A percentile compares a stretch with the other conserved stretches of the same genome.
Conservation (phyloP, 371 early-diverging fungal species). For the Thermomucor indicae-seudaticae region DNA sequence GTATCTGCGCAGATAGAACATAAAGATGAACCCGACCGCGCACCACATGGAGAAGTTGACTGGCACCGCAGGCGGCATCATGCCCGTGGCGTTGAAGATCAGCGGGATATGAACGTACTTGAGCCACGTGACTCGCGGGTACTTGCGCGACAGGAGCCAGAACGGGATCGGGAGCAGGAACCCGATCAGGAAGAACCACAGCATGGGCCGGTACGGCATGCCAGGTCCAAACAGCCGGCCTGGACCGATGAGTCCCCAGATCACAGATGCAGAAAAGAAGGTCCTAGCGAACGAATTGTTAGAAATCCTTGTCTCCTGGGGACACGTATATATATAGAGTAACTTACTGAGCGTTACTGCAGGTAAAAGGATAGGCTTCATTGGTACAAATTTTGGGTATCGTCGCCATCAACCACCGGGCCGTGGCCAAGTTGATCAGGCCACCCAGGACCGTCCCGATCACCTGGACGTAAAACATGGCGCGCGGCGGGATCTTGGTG, state of each 20-base stretch:
- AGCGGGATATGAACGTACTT: constrained; percentile 60
- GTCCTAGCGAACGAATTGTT: neutral
- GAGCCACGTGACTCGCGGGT: constrained; percentile 46
- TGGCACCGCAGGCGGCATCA: constrained; percentile 66
- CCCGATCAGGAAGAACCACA: constrained; percentile 65
- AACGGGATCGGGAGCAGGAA: constrained; percentile 58
- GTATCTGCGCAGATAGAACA: constrained; percentile 53
- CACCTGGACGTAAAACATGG: constrained; percentile 64
- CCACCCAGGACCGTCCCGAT: constrained; percentile 55
- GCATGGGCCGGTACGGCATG: constrained; percentile 49
- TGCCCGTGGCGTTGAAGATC: constrained; percentile 60
- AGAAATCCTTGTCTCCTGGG: no score
- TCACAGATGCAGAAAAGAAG: constrained; percentile 57
- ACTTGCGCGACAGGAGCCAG: constrained; percentile 41
- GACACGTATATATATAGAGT: no score
- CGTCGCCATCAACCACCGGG: constrained; percentile 60
- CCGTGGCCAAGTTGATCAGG: constrained; percentile 57
- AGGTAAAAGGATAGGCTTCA: constrained; percentile 50
- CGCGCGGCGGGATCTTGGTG: constrained; percentile 64
- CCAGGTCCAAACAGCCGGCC: constrained; percentile 57
- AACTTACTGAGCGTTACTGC: constrained; percentile 51
- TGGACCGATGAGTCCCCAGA: constrained; percentile 76
- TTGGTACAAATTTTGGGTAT: constrained; percentile 55
- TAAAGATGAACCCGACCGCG: constrained; percentile 61
- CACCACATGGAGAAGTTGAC: constrained; percentile 62